Base-by-base conservation (phyloP, 495 filamentous ascomycete species). In the Hyaloscypha variabilis region DNA sequence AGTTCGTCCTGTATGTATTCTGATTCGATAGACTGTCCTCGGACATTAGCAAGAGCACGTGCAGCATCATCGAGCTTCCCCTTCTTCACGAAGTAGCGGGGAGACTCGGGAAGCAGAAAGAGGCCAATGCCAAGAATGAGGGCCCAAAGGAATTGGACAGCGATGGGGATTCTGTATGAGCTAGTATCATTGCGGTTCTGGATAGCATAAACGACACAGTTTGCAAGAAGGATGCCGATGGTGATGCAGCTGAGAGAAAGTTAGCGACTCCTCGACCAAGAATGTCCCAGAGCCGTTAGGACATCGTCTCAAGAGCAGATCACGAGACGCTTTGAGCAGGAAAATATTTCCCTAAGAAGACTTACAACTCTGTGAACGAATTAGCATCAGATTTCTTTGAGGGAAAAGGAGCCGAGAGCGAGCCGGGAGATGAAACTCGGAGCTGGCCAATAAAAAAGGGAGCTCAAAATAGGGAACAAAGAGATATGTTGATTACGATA, bases 21-120 rank as follows among this genome's bases (percentile, higher is more conserved):
- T 65, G 91, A 84, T 58, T 89, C 85, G 13, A 81, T 39, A 1
- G 87, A 83, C 54, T 93, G 79, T 55, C 88, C 82, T 61, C 92
- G 90, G 30, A 96, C 85, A 62, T 75, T 80, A 29, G 83, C 77
- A 25, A 96, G 88, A 3, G 90, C 73, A 50, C 77, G 82, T 17
- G 83, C 82, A 26, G 92, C 92, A 55, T 81, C 78, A 24, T 92
- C 87, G 61, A 86, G 77, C 42, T 84, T 77, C 26, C 86, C 88
- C 31, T 84, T 79, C 81, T 91, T 94, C 81, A 95, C 90, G 63
- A 89, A 80, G 77, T 82, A 96, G 26, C 92, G 87, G 3, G 92
- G 92, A 10, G 92, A 93, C 71, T 96, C 92, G 1, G 92, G 92
- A 21, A 96, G 86, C 19, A 93, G 51, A 39, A 88, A 73, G 81